Percentiles rank a stretch among this genome's conserved stretches.
Conservation (phyloP, 352 stramenopile genomes). For the Pythium folliculosum region DNA sequence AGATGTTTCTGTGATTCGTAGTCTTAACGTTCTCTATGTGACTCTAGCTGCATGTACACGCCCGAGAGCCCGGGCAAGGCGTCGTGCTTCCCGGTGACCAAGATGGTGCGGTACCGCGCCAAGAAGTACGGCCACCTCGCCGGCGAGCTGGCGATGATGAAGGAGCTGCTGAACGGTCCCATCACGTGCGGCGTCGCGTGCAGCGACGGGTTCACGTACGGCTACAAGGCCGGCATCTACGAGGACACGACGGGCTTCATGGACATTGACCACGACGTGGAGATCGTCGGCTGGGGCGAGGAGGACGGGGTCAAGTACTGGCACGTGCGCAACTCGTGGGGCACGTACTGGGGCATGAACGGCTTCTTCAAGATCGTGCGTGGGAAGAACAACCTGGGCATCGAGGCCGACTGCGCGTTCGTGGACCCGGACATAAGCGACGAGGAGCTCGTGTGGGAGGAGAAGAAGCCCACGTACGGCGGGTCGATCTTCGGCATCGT, state of each 20-base stretch:
- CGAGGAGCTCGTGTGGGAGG: slow-evolving; percentile 76
- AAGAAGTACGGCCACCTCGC: slow-evolving; percentile 67
- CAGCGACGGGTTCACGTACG: slow-evolving; percentile 75
- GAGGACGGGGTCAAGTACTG: slow-evolving; percentile 94
- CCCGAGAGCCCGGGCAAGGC: slow-evolving; percentile 44
- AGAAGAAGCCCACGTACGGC: slow-evolving; percentile 73
- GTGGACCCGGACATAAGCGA: slow-evolving; percentile 84
- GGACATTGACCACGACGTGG: slow-evolving; percentile 85
- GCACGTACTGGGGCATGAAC: slow-evolving; percentile 95
- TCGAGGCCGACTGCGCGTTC: slow-evolving; percentile 90
- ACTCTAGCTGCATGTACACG: slow-evolving; percentile 70
- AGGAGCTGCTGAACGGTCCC: slow-evolving; percentile 79
- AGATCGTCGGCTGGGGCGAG: slow-evolving; percentile 92
- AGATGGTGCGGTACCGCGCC: slow-evolving; percentile 79
- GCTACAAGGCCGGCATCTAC: slow-evolving; percentile 94
- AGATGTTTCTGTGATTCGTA: too few relatives aligned
- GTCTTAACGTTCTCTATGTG: not conserved
- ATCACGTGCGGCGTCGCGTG: slow-evolving; percentile 95
- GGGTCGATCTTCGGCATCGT: slow-evolving; percentile 81
- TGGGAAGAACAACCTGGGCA: slow-evolving; percentile 91
- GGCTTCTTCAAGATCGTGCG: slow-evolving; percentile 95
- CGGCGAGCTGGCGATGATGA: slow-evolving; percentile 85
- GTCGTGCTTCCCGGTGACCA: slow-evolving; percentile 73
- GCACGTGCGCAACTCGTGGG: slow-evolving; percentile 96
- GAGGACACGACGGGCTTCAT: slow-evolving; percentile 88